Base-by-base conservation (phyloP, 2,329 filamentous ascomycete species). In the Metarhizium brunneum region DNA sequence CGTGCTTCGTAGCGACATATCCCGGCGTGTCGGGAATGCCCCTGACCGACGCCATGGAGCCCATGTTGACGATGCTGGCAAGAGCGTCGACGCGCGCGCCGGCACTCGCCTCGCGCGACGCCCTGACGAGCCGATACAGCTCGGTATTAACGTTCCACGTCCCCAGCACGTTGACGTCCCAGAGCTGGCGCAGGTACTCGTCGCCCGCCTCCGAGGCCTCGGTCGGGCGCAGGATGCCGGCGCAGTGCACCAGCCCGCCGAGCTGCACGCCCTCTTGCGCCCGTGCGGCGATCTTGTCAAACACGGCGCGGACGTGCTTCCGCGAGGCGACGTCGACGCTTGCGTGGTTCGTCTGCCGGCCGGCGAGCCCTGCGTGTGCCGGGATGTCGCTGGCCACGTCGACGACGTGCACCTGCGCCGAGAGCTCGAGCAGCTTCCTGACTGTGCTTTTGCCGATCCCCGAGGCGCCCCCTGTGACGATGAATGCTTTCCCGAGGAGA, bases 121-220 rank as follows among this genome's bases (percentile, higher is more conserved):
- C 16, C 55, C 36, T 53, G 40, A 50, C 13, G n/a, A 40, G 36
- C 32, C 36, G 30, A 40, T 54, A 42, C 11, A 56, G 53, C 38
- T 56, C 55, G 32, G 50, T 53, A n/a, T 14, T 52, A 8, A 47
- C 50, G 30, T 43, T 56, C 55, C 55, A 56, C 8, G 55, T 53
- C 6, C 55, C 55, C 4, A 30, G 18, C 5, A 53, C 50, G 25
- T 56, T 53, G 35, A 56, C 43, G 7, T 40, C 30, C 55, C 55
- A 56, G 6, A 56, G 51, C 6, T 16, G 35, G 14, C 36, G n/a
- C 6, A 49, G 8, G 7, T 20, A 18, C 14, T 30, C 45, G 20
- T 50, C 50, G 35, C 30, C 45, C 14, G 42, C 55, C 6, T 45
- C 55, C 4, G 45, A 43, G 16, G 25, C 13, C n/a, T 47, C 30